Percentiles rank a stretch among this genome's conserved stretches.
Conservation (phyloP, 2,329 filamentous ascomycete species). For the Fusarium keratoplasticum region DNA sequence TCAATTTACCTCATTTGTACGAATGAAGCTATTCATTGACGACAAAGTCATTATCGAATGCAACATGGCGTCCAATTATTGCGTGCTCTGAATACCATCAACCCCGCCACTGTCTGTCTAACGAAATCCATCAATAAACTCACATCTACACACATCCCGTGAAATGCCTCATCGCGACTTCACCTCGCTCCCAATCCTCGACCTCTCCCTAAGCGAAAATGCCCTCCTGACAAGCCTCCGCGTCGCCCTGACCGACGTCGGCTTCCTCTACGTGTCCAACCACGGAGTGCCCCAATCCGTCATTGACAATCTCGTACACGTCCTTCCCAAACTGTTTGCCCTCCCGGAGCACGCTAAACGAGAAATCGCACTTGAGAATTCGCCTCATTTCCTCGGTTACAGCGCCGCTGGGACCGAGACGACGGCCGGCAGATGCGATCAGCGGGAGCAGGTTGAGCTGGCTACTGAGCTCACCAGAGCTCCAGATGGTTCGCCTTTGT, state of each 20-base stretch:
- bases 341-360: slow-evolving; percentile 53
- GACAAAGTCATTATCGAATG: background rate
- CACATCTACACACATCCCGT: background rate
- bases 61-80: background rate
- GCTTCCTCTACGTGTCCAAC: slow-evolving; percentile 65
- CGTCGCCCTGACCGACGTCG: slow-evolving; percentile 60
- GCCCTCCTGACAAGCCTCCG: slow-evolving; percentile 57
- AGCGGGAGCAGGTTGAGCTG: slow-evolving; percentile 70
- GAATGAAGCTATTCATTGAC: background rate
- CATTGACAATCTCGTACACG: slow-evolving; percentile 52
- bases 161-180: slow-evolving; percentile 41
- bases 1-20: background rate
- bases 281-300: slow-evolving; percentile 56
- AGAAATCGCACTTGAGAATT: slow-evolving; percentile 59
- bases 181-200: slow-evolving; percentile 59
- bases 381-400: slow-evolving; percentile 71
- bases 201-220: slow-evolving; percentile 58
- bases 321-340: slow-evolving; percentile 58
- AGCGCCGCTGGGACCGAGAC: slow-evolving; percentile 66
- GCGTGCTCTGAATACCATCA: background rate
- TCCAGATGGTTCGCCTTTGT: slow-evolving; percentile 51
- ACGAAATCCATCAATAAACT: background rate
- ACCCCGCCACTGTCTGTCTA: background rate
- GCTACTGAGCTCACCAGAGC: slow-evolving; percentile 63
- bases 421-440: slow-evolving; percentile 64